Evolutionary conservation across 2,329 filamentous ascomycete species (phyloP), one percentile per base, ranked within the genome.

Genomic region (Fusarium ramigenum): DNA sequence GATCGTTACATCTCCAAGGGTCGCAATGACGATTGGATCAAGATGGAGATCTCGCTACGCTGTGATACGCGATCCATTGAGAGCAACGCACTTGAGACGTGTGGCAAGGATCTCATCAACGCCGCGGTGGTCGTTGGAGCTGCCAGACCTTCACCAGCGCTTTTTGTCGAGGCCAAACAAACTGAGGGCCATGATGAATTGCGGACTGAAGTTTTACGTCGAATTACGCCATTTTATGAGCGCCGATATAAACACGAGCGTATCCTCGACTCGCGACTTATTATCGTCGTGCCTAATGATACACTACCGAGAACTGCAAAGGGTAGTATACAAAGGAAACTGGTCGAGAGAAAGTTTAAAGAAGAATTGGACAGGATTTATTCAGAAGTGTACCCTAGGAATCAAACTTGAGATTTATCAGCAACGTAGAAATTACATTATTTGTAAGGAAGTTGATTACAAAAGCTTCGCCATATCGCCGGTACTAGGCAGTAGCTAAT

Each of bases 331-430:
- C 15, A 37, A 18, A 52, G 49, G n/a, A 52, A 37, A 7, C 16
- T 52, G 1, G 15, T 25, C 18, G 7, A 52, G 32, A 37, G 18
- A 23, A 10, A 52, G 30, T 52, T 52, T 9, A 21, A 52, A 23
- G 19, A 37, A 36, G 49, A 36, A 10, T 19, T 52, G n/a, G 32
- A 52, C 10, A 23, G n/a, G 21, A 37, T 52, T n/a, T 52, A 37
- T 7, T 37, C 3, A 5, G 16, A 52, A 16, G n/a, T 37, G 0
- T 50, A 34, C 15, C 47, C 12, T 4, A 34, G 21, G 4, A 23
- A 10, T 15, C 1, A 14, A 47, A 30, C 0, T 14, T 15, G 25
- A 47, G 44, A 15, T 9, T 3, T 7, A 47, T 15, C 0, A 21
- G 19, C 3, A 19, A 37, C 1, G 36, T 19, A 37, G 36, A 18